Percentiles rank a stretch among this genome's conserved stretches.
Evolutionary conservation across 305 asterid genomes (phyloP).

Genomic region (Fraxinus dipetala): DNA sequence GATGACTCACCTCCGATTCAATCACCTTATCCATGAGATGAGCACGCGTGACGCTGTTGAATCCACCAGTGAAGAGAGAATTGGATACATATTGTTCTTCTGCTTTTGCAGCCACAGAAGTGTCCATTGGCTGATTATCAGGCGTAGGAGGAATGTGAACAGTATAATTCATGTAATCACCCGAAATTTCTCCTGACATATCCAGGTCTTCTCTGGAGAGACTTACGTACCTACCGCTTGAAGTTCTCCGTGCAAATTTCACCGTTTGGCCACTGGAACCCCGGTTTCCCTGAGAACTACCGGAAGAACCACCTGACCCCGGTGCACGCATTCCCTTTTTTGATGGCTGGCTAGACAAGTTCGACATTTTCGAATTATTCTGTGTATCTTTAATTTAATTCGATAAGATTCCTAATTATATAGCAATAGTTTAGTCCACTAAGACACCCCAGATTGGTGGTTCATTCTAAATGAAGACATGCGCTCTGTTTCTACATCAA

Average conservation of each 20-base stretch:
- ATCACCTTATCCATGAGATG: slow-evolving; percentile 58
- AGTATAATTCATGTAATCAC: slow-evolving; percentile 45
- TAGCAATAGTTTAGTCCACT: background rate
- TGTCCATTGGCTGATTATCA: slow-evolving; percentile 52
- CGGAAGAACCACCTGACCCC: background rate
- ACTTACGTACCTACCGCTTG: slow-evolving; percentile 18
- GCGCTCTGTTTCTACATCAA: background rate
- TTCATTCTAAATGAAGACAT: background rate
- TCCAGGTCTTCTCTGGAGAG: slow-evolving; percentile 17
- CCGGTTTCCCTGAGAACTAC: background rate
- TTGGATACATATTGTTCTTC: slow-evolving; percentile 54
- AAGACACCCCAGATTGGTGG: background rate
- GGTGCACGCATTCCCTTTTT: background rate
- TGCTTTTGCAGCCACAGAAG: slow-evolving; percentile 44
- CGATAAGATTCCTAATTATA: background rate
- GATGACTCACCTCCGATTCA: slow-evolving; percentile 45
- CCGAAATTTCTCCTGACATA: slow-evolving; percentile 20
- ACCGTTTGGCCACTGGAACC: slow-evolving; percentile 14
- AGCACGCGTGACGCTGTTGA: slow-evolving; percentile 52
- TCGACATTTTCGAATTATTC: slow-evolving; percentile 9
- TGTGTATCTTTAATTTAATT: background rate
- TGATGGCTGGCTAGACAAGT: slow-evolving; percentile 4
- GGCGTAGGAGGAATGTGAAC: slow-evolving; percentile 58
- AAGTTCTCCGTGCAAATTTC: slow-evolving; percentile 15
- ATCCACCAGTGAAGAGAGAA: slow-evolving; percentile 51